Percentiles rank a stretch among this genome's conserved stretches.
Conservation (phyloP, 2,329 filamentous ascomycete genomes). For the Myriosclerotinia duriaeana region DNA sequence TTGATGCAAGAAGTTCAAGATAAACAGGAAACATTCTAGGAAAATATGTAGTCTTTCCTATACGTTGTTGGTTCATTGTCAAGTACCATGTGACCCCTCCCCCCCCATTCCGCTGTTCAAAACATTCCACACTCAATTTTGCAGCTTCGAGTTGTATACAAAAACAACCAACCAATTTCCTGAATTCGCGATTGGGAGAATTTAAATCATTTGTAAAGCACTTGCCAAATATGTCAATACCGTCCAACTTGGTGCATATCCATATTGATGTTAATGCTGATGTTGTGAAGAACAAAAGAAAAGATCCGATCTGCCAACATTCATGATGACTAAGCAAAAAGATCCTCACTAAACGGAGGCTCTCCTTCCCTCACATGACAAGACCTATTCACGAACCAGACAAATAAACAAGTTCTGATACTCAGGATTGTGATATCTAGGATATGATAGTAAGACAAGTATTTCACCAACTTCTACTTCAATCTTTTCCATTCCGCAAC, state of each 20-base stretch:
- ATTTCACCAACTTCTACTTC: not conserved
- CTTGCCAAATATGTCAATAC: not conserved
- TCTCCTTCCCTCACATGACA: not conserved
- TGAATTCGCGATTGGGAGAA: too few relatives aligned
- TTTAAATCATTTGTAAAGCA: not conserved
- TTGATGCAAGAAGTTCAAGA: not conserved
- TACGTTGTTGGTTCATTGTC: not conserved
- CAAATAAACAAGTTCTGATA: not conserved
- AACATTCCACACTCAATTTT: too few relatives aligned
- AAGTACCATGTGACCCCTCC: not conserved
- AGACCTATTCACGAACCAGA: not conserved
- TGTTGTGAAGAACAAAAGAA: not conserved
- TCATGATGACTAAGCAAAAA: constrained; percentile 8
- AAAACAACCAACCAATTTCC: not conserved
- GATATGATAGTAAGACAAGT: not conserved
- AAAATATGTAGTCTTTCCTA: not conserved
- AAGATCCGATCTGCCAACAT: not conserved
- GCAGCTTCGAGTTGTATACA: not conserved
- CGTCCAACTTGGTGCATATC: not conserved
- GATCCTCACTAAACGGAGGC: not conserved
- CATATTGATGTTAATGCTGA: not conserved
- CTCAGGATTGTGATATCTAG: not conserved
- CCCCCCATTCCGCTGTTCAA: not conserved
- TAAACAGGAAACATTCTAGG: not conserved
- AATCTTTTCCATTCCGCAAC: not conserved